Evolutionary conservation across 164 flowering plant genomes (phyloP), one percentile per base, ranked within the genome.

Genomic region (Euptelea pleiosperma): DNA sequence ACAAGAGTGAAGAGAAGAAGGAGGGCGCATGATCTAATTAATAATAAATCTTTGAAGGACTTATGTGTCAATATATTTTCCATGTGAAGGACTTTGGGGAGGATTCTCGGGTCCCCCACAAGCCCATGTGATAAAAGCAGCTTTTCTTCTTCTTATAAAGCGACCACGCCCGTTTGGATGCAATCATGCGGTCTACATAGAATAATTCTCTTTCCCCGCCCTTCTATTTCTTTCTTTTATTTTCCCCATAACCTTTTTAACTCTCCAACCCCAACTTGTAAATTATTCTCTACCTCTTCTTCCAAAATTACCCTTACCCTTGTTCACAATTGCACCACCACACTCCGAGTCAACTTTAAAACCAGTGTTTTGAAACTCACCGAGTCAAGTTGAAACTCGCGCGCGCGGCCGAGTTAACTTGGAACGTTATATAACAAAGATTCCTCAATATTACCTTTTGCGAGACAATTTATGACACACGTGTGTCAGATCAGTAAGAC

Each of bases 131-230:
- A 77, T 21, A n/a, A 77, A 83, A 79, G 82, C 73, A 61, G 73
- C 77, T n/a, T 81, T 78, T 77, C 59, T 62, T 66, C 60, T 40
- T 61, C 68, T 63, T 72, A 40, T 60, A 77, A 84, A 75, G 79
- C 73, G 70, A 82, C 85, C 89, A 86, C 87, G 87, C 96, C 79
- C 82, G 70, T 81, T 85, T 79, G 79, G 75, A 68, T 65, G 82
- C 83, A 87, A 85, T 85, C 82, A 85, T 87, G 67, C 52, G 85
- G 85, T 82, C 85, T 79, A 70, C 77, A 68, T 68, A 31, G 68
- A 71, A 74, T 84, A 33, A 80, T 84, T 74, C 64, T n/a, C 51
- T 62, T n/a, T n/a, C n/a, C 29, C 47, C 8, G 6, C 44, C 31
- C 42, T 19, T 46, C 37, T 37, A 10, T 25, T 40, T 1, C 26